These are phyloP conservation scores for Candida morakotiae DNA, from an alignment of 805 yeast species.

Conservation along the genomic window DNA sequence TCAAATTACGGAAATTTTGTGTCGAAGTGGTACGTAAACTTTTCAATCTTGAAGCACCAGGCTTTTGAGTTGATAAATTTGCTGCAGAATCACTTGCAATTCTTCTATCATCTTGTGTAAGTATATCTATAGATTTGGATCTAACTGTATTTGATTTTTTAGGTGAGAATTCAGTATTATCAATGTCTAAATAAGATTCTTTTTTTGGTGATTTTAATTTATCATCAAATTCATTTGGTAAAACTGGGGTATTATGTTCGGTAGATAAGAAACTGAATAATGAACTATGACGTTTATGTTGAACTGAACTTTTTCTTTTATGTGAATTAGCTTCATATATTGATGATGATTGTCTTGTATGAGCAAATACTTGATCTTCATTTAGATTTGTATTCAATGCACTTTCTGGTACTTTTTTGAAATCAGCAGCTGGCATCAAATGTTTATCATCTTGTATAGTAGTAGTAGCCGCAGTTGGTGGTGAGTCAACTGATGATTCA, in stretches of 20 bases:
- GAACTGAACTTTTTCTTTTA: conserved; percentile 39
- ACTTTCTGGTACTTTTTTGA: neutral
- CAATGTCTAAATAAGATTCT: conserved; percentile 22
- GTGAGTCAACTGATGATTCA: conserved; percentile 5
- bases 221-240: conserved; percentile 1
- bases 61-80: conserved; percentile 3
- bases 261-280: conserved; percentile 48
- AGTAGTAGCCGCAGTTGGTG: conserved; percentile 6
- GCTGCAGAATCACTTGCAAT: conserved; percentile 36
- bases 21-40: conserved; percentile 52
- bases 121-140: conserved; percentile 9
- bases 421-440: conserved; percentile 43
- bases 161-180: conserved; percentile 31
- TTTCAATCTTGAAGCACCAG: conserved; percentile 39
- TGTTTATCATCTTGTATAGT: conserved; percentile 2
- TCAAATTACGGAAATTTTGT: conserved; percentile 43
- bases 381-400: too few species aligned
- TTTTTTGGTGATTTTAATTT: conserved; percentile 22
- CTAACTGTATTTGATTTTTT: conserved; percentile 23
- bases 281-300: conserved; percentile 60
- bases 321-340: conserved; percentile 47
- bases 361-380: neutral
- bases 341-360: conserved; percentile 44
- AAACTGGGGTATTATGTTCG: conserved; percentile 6
- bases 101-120: conserved; percentile 17